Evolutionary conservation across 331 rosid species (phyloP), one percentile per base, ranked within the genome.

Genomic region (Prunus yedoensis): DNA sequence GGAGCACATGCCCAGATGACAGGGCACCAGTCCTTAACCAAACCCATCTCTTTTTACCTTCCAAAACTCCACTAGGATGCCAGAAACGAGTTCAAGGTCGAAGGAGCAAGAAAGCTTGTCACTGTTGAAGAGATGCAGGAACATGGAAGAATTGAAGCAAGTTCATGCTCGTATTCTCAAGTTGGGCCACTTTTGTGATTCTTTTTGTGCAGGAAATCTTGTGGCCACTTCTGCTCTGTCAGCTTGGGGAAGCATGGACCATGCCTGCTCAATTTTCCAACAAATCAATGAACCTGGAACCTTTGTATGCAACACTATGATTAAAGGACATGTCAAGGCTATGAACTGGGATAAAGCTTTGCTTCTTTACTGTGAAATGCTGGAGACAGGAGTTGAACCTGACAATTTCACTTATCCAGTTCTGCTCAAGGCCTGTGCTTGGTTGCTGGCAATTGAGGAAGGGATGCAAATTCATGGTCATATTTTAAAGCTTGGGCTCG

Each of bases 231-330:
- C 93, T 81, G 92, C 92, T 78, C 77, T 91, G 51, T 78, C 91
- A 13, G 79, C 89, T 50, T 93, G 98, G 98, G 91, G 89, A 3
- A 93, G 96, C 81, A 80, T 93, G 96, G 96, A 93, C 79, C 84
- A 89, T 77, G 93, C 98, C 65, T 91, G 97, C 83, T 89, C 93
- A n/a, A 89, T 93, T 77, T 93, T 93, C 80, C 43, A 75, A 57
- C 89, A 83, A 67, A 75, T 91, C 57, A 87, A 89, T 43, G 90
- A 91, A 54, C 98, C 98, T 1, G 72, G 80, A 78, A 74, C 87
- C 59, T 93, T 93, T 72, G 82, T 87, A 25, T 93, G 83, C 80
- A 93, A 93, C 83, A 80, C 88, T 74, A 73, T 93, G 89, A 86
- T 93, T 13, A 91, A 93, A 80, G 96, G 91, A 18, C 63, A 76